Evolutionary conservation across 164 flowering plant genomes (phyloP).

Genomic region (Euptelea pleiosperma): DNA sequence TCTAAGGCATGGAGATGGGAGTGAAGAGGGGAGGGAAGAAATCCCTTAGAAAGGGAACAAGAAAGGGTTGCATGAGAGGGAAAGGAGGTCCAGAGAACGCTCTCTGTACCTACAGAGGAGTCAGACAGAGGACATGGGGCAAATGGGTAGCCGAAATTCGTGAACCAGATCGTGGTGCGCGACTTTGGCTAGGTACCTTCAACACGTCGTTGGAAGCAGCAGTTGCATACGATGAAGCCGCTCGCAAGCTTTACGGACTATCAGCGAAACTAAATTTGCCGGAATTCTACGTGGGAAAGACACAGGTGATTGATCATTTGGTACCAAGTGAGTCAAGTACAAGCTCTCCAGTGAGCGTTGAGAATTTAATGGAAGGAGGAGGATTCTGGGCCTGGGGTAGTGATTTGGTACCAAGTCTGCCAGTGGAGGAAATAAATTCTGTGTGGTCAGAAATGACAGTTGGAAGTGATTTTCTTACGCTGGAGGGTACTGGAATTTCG

Average conservation of each 20-base stretch:
- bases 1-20: constrained; percentile 8
- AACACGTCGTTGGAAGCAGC: constrained; percentile 55
- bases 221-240: constrained; percentile 51
- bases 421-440: background rate
- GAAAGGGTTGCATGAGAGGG: constrained; percentile 64
- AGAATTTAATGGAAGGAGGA: background rate
- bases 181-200: constrained; percentile 65
- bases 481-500: background rate
- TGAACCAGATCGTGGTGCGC: constrained; percentile 46
- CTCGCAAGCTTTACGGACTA: constrained; percentile 43
- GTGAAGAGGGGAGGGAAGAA: constrained; percentile 12
- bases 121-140: constrained; percentile 66
- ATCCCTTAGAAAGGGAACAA: constrained; percentile 29
- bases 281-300: background rate
- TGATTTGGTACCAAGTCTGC: background rate
- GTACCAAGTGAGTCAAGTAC: background rate
- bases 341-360: background rate
- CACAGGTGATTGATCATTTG: background rate
- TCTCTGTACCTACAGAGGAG: constrained; percentile 49
- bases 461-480: background rate
- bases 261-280: constrained; percentile 46
- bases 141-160: constrained; percentile 78
- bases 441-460: background rate
- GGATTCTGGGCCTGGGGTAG: background rate
- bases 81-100: constrained; percentile 70